Percentiles rank a stretch among this genome's conserved stretches.
These are phyloP conservation scores for Venturiaceae sp. DNA, from an alignment of 2,329 filamentous ascomycete species.

Conservation along the genomic window DNA sequence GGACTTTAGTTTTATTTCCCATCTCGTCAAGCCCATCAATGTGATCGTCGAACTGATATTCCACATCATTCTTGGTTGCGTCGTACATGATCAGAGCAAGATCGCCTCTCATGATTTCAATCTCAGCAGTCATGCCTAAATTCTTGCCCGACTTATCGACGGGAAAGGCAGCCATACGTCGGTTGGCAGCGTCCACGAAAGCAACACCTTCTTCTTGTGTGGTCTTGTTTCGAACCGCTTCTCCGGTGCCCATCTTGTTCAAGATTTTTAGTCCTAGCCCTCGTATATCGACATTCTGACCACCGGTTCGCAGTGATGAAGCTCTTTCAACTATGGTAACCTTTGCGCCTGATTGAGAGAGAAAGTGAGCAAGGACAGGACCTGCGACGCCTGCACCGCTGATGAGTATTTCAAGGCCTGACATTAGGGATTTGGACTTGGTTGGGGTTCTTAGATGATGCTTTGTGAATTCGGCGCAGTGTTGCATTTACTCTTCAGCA, in stretches of 20 bases:
- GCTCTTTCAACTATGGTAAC: slow-evolving; percentile 37
- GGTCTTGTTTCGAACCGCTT: slow-evolving; percentile 21
- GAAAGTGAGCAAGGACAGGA: slow-evolving; percentile 23
- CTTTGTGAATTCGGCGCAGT: neutral
- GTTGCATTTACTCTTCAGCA: too few relatives aligned
- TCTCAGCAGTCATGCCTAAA: slow-evolving; percentile 17
- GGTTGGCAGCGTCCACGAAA: slow-evolving; percentile 21
- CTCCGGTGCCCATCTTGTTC: slow-evolving; percentile 28
- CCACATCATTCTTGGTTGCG: slow-evolving; percentile 12
- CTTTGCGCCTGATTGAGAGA: slow-evolving; percentile 18
- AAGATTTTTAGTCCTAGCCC: slow-evolving; percentile 31
- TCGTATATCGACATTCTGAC: slow-evolving; percentile 37
- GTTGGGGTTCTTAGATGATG: neutral
- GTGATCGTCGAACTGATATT: slow-evolving; percentile 15
- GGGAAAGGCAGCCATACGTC: slow-evolving; percentile 11
- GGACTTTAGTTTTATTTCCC: slow-evolving; percentile 13
- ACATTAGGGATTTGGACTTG: slow-evolving; percentile 12
- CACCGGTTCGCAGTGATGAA: slow-evolving; percentile 25
- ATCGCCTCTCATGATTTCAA: slow-evolving; percentile 22
- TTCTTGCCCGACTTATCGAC: slow-evolving; percentile 19
- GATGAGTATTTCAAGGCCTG: slow-evolving; percentile 20
- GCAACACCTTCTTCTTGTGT: slow-evolving; percentile 31
- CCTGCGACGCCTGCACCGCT: slow-evolving; percentile 30
- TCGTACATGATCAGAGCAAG: slow-evolving; percentile 23
- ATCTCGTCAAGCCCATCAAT: slow-evolving; percentile 15